These are phyloP conservation scores for Xerocomus brunneocitrinus DNA, from an alignment of 768 basidiomycete genomes.

Conservation along the genomic window DNA sequence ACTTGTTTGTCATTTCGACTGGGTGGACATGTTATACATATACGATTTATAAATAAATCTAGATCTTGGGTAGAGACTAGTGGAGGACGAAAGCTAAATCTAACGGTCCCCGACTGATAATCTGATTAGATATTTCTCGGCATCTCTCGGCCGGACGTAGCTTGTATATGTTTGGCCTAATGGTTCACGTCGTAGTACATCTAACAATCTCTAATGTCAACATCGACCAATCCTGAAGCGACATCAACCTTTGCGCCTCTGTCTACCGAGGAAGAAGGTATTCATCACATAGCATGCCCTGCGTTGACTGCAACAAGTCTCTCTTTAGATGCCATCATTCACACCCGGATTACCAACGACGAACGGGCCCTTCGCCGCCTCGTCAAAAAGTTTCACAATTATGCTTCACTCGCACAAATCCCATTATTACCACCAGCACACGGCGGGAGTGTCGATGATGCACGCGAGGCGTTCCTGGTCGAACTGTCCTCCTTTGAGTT, in stretches of 20 bases:
- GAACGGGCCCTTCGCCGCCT: conserved; percentile 74
- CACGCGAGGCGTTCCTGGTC: conserved; percentile 72
- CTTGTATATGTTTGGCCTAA: no score
- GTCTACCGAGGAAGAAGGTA: conserved; percentile 61
- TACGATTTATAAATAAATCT: no score
- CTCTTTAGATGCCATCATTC: conserved; percentile 66
- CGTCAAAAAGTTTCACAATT: conserved; percentile 77
- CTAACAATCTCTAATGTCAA: conserved; percentile 2
- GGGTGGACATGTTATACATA: not conserved
- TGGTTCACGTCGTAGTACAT: no score
- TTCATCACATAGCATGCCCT: conserved; percentile 4
- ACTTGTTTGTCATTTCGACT: not conserved
- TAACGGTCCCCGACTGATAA: no score
- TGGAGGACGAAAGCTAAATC: no score
- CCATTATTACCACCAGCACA: conserved; percentile 34
- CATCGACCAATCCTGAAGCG: not conserved
- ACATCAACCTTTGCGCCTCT: conserved; percentile 38
- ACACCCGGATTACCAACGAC: conserved; percentile 77
- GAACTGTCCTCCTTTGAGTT: conserved; percentile 76
- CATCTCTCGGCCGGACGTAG: no score
- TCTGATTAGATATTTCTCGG: no score
- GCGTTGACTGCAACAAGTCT: conserved; percentile 8
- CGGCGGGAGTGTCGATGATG: conserved; percentile 52
- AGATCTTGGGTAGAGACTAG: no score
- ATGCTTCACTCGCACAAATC: conserved; percentile 53